Base-by-base conservation (phyloP, 148 eudicot species). In the Selenicereus undatus region DNA sequence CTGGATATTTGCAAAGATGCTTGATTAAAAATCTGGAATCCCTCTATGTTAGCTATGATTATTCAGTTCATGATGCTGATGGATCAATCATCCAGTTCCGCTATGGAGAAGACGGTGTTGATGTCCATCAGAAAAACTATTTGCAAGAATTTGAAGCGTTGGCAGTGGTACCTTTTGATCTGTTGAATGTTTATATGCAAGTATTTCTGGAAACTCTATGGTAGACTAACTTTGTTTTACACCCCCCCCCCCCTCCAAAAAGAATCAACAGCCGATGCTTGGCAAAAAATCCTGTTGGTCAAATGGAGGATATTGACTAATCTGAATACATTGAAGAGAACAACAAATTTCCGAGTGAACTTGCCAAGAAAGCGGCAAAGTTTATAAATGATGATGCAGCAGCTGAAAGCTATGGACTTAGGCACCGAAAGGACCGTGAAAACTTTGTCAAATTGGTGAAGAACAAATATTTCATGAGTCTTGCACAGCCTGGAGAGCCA, bases 31-130 rank as follows among this genome's bases (percentile, higher is more conserved):
- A 96, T 78, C 91, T 96, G 1, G 99, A 96, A 91, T 84, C 85
- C 78, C 90, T 96, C 81, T 91, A 86, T 88, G 99, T 96, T 84
- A 85, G 90, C 82, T 96, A 96, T 81, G 99, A 96, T 81, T 90
- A 92, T 81, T 93, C 98, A 5, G 98, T 96, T 56, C 98, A 98
- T 82, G 99, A 96, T 87, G 92, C 98, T 22, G 98, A 96, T 89
- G 97, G 95, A 72, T 96, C 99, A 32, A 86, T 96, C 27, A 79
- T 96, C 81, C 99, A 96, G 84, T 96, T 96, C 78, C 86, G 86
- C 39, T 96, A 96, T 79, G 99, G 99, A 78, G 99, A 96, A 88
- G 99, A 96, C 86, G 99, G 98, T 32, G 92, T 96, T 82, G 99
- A 96, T 83, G 93, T 90, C 43, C 99, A 91, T 86, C 81, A 89